Evolutionary conservation across 2,329 filamentous ascomycete species (phyloP).

Genomic region (Paecilomyces sp.): DNA sequence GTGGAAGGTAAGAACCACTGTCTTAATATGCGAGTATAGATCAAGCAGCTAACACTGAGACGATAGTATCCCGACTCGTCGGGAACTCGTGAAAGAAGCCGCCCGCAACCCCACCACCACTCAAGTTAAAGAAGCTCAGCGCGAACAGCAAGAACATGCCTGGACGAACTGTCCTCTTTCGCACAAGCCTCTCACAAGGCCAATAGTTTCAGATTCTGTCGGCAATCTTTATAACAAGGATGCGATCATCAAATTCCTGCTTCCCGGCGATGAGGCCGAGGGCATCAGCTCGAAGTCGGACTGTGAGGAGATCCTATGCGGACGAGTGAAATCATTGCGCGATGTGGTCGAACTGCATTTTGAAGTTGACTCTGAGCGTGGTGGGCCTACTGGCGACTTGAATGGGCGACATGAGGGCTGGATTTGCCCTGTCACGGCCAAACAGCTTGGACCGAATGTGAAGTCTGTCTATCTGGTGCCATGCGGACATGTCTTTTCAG

Average conservation of each 20-base stretch:
- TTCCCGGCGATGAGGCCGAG: conserved; percentile 49
- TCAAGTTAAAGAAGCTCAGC: conserved; percentile 80
- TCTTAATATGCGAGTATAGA: not conserved
- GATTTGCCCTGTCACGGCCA: conserved; percentile 82
- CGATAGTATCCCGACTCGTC: conserved; percentile 76
- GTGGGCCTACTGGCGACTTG: conserved; percentile 37
- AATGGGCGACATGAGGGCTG: conserved; percentile 49
- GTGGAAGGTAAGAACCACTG: conserved; percentile 57
- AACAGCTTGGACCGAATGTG: conserved; percentile 69
- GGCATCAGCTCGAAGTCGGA: conserved; percentile 49
- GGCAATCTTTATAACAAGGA: conserved; percentile 95
- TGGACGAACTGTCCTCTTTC: conserved; percentile 90
- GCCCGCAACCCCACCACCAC: conserved; percentile 74
- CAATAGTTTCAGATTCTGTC: conserved; percentile 74
- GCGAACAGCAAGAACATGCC: conserved; percentile 76
- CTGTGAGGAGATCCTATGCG: conserved; percentile 54
- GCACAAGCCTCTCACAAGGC: conserved; percentile 62
- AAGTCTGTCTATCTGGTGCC: conserved; percentile 87
- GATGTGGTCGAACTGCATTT: conserved; percentile 87
- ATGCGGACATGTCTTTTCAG: conserved; percentile 90
- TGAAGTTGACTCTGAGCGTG: conserved; percentile 41
- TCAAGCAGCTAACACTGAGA: conserved; percentile 4
- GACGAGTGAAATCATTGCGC: conserved; percentile 67
- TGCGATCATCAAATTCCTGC: conserved; percentile 64
- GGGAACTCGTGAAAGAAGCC: conserved; percentile 92